Conservation (phyloP, 805 yeast genomes). For the Tetrapisispora taiwanensis region DNA sequence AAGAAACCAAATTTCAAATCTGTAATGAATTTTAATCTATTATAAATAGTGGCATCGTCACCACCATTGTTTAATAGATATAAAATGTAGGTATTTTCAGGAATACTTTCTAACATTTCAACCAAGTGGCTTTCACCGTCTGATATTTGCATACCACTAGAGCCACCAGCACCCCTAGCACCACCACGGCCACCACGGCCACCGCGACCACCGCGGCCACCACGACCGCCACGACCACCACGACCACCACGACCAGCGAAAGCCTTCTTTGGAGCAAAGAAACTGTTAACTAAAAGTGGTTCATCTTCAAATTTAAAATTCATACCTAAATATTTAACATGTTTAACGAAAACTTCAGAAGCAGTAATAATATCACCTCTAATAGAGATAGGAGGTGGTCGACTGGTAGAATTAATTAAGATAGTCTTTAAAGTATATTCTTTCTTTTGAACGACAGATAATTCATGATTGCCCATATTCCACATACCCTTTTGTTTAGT, state of each 20-base stretch:
- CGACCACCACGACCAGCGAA: slow-evolving; percentile 10
- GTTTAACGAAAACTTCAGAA: slow-evolving; percentile 7
- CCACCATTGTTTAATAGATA: slow-evolving; percentile 9
- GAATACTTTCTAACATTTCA: slow-evolving; percentile 8
- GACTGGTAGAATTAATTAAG: slow-evolving; percentile 9
- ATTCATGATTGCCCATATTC: slow-evolving; percentile 13
- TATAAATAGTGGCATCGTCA: slow-evolving; percentile 9
- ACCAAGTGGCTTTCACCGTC: slow-evolving; percentile 11
- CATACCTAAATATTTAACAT: slow-evolving; percentile 14
- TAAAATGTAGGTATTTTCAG: slow-evolving; percentile 12
- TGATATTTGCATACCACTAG: slow-evolving; percentile 6
- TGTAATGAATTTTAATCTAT: slow-evolving; percentile 15
- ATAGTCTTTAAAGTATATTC: slow-evolving; percentile 10
- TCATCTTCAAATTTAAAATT: slow-evolving; percentile 8
- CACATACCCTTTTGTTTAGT: slow-evolving; percentile 17
- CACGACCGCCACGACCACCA: slow-evolving; percentile 4
- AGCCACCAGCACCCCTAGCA: slow-evolving; percentile 7
- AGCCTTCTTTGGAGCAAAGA: neutral
- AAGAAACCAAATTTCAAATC: slow-evolving; percentile 16
- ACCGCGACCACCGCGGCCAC: slow-evolving; percentile 11
- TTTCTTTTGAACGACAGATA: slow-evolving; percentile 7
- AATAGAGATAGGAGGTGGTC: slow-evolving; percentile 8
- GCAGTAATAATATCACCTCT: slow-evolving; percentile 8
- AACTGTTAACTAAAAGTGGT: slow-evolving; percentile 12
- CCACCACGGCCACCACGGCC: slow-evolving; percentile 10